A percentile compares a stretch with the other conserved stretches of the same genome.
Conservation (phyloP, 805 yeast species). For the Priceomyces melissophilus region DNA sequence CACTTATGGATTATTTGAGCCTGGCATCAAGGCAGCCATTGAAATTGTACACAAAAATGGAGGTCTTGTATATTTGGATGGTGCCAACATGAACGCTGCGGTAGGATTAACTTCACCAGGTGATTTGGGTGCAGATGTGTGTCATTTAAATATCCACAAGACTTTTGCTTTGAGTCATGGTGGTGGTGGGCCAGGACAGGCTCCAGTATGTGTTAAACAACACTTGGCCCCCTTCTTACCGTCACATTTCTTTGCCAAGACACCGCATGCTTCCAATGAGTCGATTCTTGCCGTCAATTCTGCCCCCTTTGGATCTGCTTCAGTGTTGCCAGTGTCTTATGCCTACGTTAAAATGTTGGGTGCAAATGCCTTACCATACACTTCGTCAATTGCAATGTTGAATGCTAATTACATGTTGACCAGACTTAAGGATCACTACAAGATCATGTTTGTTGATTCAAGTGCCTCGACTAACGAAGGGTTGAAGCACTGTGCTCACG, state of each 20-base stretch:
- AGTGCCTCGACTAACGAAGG: constrained; percentile 38
- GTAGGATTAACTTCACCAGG: constrained; percentile 97
- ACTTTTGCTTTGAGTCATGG: constrained; percentile 98
- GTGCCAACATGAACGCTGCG: constrained; percentile 99
- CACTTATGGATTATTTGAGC: constrained; percentile 94
- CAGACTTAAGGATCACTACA: constrained; percentile 65
- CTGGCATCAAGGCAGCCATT: constrained; percentile 80
- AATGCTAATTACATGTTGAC: constrained; percentile 95
- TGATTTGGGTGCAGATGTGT: constrained; percentile 96
- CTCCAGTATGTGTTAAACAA: constrained; percentile 89
- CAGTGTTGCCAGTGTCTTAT: constrained; percentile 89
- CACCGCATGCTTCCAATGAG: constrained; percentile 46
- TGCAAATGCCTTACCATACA: constrained; percentile 72
- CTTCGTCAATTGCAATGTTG: constrained; percentile 87
- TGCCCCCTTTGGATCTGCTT: constrained; percentile 95
- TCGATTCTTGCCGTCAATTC: constrained; percentile 78
- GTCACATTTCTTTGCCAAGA: constrained; percentile 58
- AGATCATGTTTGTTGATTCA: constrained; percentile 68
- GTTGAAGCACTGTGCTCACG: constrained; percentile 88
- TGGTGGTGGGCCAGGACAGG: constrained; percentile 99
- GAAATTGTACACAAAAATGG: constrained; percentile 82
- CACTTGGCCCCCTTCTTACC: constrained; percentile 85
- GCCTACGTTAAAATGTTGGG: constrained; percentile 96
- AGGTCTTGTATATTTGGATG: constrained; percentile 96
- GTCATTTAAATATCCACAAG: constrained; percentile 94